phyloP scores from a whole-genome alignment of 139 green algal genomes.

The Medakamo hakoo region DNA sequence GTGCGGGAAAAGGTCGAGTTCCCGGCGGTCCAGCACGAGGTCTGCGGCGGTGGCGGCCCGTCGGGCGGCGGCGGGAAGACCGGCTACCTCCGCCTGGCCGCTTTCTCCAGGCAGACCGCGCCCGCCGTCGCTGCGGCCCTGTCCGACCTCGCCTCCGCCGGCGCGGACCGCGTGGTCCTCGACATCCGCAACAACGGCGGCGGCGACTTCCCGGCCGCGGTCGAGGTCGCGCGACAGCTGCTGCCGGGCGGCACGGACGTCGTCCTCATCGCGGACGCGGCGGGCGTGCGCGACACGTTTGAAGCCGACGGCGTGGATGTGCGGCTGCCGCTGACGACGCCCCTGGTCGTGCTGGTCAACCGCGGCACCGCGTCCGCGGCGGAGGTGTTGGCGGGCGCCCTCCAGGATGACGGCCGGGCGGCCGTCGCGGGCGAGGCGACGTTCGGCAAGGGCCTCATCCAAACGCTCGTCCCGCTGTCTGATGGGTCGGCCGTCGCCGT shows the following conservation, averaged over 20 bases:
- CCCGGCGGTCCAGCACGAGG: neutral
- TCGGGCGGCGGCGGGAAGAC: conserved; percentile 15
- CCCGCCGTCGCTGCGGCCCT: conserved; percentile 39
- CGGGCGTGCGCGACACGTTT: conserved; percentile 79
- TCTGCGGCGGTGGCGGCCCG: too few relatives aligned
- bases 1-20: conserved; percentile 7
- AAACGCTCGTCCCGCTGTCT: conserved; percentile 79
- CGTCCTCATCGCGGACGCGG: conserved; percentile 79
- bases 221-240: conserved; percentile 68
- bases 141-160: conserved; percentile 18
- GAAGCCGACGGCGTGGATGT: conserved; percentile 40
- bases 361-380: conserved; percentile 80
- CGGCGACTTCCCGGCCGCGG: conserved; percentile 79
- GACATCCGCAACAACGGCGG: conserved; percentile 92
- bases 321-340: conserved; percentile 23
- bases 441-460: conserved; percentile 95
- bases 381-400: conserved; percentile 85
- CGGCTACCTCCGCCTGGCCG: conserved; percentile 72
- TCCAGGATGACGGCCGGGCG: conserved; percentile 75
- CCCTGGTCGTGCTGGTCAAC: conserved; percentile 80
- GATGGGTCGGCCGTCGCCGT: conserved; percentile 75
- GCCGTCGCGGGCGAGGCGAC: conserved; percentile 65
- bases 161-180: conserved; percentile 38
- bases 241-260: conserved; percentile 58
- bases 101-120: conserved; percentile 71